A percentile compares a stretch with the other conserved stretches of the same genome.
These are phyloP conservation scores for Lenwebbia sp. DNA, from an alignment of 345 rosid species.

Conservation along the genomic window DNA sequence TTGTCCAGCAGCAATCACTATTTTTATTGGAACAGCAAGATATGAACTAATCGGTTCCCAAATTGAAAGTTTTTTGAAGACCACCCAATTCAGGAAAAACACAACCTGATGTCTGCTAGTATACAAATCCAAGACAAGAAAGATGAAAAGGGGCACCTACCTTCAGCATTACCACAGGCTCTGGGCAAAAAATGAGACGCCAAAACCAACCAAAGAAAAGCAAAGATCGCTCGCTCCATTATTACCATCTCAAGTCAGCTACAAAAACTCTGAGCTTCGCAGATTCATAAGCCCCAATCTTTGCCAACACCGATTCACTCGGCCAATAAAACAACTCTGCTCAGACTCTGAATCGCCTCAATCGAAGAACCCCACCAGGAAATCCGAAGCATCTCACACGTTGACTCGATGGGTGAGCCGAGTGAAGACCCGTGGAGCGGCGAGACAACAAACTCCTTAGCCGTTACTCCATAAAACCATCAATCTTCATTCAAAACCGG, in stretches of 20 bases:
- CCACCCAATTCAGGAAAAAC: not conserved
- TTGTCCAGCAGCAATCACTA: not conserved
- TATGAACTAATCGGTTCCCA: not conserved
- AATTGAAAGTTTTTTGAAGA: not conserved
- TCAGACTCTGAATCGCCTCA: not conserved
- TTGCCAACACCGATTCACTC: not conserved
- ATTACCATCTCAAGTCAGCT: not conserved
- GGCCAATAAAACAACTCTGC: not conserved
- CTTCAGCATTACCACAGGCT: conserved; percentile 65
- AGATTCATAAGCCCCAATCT: not conserved
- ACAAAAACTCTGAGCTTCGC: not conserved
- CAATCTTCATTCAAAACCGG: not conserved
- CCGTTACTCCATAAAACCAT: not conserved
- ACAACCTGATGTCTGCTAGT: not conserved
- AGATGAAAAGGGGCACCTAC: conserved; percentile 10
- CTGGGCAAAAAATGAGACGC: conserved; percentile 31
- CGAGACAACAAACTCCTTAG: not conserved
- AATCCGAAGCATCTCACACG: not conserved
- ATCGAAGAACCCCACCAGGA: not conserved
- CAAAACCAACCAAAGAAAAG: conserved; percentile 30
- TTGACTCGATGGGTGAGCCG: not conserved
- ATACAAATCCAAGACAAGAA: not conserved
- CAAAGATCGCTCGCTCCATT: conserved; percentile 14
- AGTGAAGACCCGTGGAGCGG: not conserved
- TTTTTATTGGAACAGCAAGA: not conserved